Evolutionary conservation across 2,329 filamentous ascomycete genomes (phyloP).

Genomic region (Botrytis galanthina): DNA sequence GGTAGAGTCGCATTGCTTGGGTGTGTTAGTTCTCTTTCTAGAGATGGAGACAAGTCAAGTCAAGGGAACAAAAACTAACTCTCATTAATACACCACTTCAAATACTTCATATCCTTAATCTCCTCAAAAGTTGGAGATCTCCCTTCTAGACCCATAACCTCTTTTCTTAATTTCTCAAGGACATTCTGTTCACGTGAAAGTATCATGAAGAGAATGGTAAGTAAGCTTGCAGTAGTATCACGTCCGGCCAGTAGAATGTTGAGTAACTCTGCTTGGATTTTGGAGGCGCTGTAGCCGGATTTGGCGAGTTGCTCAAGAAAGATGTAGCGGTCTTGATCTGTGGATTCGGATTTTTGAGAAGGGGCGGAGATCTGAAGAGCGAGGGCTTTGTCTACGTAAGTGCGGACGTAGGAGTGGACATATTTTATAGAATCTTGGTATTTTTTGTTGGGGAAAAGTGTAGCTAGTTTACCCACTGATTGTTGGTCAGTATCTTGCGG

Average conservation of each 20-base stretch:
- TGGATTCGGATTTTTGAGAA: constrained; percentile 35
- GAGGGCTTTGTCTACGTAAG: constrained; percentile 34
- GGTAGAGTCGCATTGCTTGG: constrained; percentile 45
- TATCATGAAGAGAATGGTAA: constrained; percentile 36
- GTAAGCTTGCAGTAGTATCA: constrained; percentile 26
- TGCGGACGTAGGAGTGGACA: constrained; percentile 32
- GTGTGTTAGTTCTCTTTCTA: constrained; percentile 27
- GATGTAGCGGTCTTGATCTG: constrained; percentile 24
- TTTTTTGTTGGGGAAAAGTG: constrained; percentile 31
- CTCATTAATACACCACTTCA: constrained; percentile 32
- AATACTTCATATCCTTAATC: constrained; percentile 29
- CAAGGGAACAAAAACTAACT: constrained; percentile 38
- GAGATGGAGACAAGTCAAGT: constrained; percentile 27
- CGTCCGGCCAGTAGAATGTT: constrained; percentile 27
- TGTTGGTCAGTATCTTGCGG: background rate
- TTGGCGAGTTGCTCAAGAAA: constrained; percentile 41
- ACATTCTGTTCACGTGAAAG: constrained; percentile 24
- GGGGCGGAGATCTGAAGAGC: constrained; percentile 42
- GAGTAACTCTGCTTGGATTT: constrained; percentile 29
- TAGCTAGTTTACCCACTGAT: constrained; percentile 31
- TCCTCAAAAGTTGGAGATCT: constrained; percentile 21
- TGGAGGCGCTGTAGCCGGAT: constrained; percentile 24
- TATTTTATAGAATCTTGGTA: constrained; percentile 33
- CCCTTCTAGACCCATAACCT: constrained; percentile 30
- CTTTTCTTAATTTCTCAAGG: constrained; percentile 41